These are phyloP conservation scores for Pythium guiyangense DNA, from an alignment of 352 stramenopile species.

Conservation along the genomic window DNA sequence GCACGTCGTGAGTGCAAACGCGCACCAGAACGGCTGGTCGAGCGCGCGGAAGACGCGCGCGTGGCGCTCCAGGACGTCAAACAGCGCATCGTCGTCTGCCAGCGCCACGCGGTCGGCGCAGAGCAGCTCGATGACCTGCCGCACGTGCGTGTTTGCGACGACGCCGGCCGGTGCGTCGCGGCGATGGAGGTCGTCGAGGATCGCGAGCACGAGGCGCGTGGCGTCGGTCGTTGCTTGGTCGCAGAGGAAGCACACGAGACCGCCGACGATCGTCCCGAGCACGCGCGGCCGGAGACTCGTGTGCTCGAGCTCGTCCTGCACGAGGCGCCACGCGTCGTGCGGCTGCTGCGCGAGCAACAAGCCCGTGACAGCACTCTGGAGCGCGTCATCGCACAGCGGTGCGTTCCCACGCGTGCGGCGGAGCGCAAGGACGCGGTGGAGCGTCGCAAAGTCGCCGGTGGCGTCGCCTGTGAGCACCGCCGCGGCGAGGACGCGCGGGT, in stretches of 20 bases:
- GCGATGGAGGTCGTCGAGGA: conserved; percentile 8
- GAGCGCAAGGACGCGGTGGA: not conserved
- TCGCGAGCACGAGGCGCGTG: conserved; percentile 2
- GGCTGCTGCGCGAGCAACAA: conserved; percentile 1
- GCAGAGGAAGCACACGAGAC: conserved; percentile 6
- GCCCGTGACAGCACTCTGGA: conserved; percentile 5
- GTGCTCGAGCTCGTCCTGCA: conserved; percentile 8
- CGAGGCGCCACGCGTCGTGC: conserved; percentile 5
- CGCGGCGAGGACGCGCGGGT: conserved; percentile 5
- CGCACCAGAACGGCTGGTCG: conserved; percentile 10
- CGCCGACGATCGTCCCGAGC: not conserved
- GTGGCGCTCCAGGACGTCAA: not conserved
- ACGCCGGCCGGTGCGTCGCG: not conserved
- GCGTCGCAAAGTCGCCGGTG: not conserved
- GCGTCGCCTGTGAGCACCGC: conserved; percentile 4
- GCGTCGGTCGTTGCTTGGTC: not conserved
- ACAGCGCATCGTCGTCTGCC: conserved; percentile 1
- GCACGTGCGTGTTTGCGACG: conserved; percentile 6
- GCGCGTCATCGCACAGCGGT: conserved; percentile 7
- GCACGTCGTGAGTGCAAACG: conserved; percentile 5
- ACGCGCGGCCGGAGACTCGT: conserved; percentile 1
- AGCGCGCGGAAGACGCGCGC: not conserved
- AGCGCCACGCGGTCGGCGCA: conserved; percentile 2
- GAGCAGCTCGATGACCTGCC: conserved; percentile 7
- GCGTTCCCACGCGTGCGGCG: conserved; percentile 3